Conservation (phyloP, 352 stramenopile genomes). For the Pythium grandisporangium region DNA sequence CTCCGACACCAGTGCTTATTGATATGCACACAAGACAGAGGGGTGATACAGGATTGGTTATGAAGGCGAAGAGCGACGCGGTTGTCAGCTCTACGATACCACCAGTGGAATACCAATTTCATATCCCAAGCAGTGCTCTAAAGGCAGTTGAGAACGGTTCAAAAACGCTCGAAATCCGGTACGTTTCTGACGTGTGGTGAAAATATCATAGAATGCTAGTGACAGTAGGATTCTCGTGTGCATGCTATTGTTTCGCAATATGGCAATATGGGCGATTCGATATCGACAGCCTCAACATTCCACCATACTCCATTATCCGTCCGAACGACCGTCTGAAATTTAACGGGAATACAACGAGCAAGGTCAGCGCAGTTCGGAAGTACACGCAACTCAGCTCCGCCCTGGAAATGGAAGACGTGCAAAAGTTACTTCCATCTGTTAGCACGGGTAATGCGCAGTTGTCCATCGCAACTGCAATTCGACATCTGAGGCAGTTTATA, state of each 20-base stretch:
- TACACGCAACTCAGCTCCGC: constrained; percentile 46
- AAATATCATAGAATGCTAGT: background rate
- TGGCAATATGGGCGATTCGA: too few species aligned
- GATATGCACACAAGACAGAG: too few species aligned
- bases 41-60: too few species aligned
- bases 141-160: constrained; percentile 30
- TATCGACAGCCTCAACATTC: constrained; percentile 52
- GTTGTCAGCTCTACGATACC: too few species aligned
- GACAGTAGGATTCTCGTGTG: too few species aligned
- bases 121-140: constrained; percentile 26
- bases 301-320: constrained; percentile 64
- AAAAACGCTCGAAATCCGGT: constrained; percentile 67
- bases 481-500: constrained; percentile 54
- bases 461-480: constrained; percentile 18
- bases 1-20: too few species aligned
- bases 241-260: constrained; percentile 1
- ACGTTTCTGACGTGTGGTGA: background rate
- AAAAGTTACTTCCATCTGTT: constrained; percentile 20
- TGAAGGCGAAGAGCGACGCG: too few species aligned
- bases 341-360: constrained; percentile 32
- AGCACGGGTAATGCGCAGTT: background rate
- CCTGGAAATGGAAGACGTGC: constrained; percentile 42
- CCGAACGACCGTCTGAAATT: constrained; percentile 56
- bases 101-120: constrained; percentile 51
- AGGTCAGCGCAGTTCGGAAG: constrained; percentile 41